Base-by-base conservation (phyloP, 2,329 filamentous ascomycete species). In the Aplosporella prunicola region DNA sequence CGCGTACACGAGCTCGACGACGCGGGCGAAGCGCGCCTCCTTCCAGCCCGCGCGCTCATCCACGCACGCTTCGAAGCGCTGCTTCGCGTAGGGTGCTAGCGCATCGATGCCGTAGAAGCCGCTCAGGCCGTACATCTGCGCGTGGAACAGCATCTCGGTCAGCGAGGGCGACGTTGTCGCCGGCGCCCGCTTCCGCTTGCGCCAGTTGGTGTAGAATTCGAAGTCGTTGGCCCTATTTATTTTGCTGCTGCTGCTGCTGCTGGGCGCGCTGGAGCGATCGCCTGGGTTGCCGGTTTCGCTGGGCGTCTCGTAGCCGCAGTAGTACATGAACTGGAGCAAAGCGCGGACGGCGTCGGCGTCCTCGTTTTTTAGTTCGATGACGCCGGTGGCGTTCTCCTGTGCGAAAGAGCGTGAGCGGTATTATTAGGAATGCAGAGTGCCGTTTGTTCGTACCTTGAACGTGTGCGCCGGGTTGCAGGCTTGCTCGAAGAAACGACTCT, bases 251-350 rank as follows among this genome's bases (percentile, higher is more conserved):
- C n/a, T n/a, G n/a, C n/a, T n/a, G n/a, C n/a, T n/a, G n/a, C n/a
- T n/a, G n/a, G n/a, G n/a, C n/a, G n/a, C n/a, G n/a, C n/a, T n/a
- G n/a, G n/a, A n/a, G n/a, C n/a, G n/a, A n/a, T n/a, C n/a, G n/a
- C n/a, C n/a, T n/a, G n/a, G 2, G 5, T n/a, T 9, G 14, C 8
- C 5, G 1, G n/a, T 16, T 4, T 13, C 2, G n/a, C 8, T 1
- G 2, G 2, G n/a, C n/a, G n/a, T n/a, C n/a, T n/a, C 22, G 69
- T 95, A 91, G 62, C 91, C 82, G 55, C 74, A 74, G 1, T 82
- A 88, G 63, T 93, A 93, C 35, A 89, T 76, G 58, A 76, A 91
- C 58, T 91, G 82, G 48, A 91, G 72, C 49, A 88, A 84, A 57
- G 78, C 85, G 42, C 80, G 78, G 39, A 85, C 77, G 16, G 83